Percentiles rank a stretch among this genome's conserved stretches.
Conservation (phyloP, 305 asterid species). For the Andrographis paniculata region DNA sequence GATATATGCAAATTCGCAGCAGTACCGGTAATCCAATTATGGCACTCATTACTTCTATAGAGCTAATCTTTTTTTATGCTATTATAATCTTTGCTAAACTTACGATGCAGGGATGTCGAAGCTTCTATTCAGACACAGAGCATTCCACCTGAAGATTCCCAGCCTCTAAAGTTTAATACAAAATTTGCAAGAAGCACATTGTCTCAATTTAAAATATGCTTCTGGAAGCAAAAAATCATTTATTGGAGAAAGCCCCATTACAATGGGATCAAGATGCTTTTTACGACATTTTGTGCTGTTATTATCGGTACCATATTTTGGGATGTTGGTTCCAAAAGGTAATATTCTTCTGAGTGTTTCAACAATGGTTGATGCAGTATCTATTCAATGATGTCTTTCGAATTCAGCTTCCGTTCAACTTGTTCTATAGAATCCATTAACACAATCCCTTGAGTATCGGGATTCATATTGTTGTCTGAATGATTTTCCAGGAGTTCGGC, state of each 20-base stretch:
- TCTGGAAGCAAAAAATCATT: constrained; percentile 37
- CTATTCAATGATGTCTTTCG: not conserved
- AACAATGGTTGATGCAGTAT: not conserved
- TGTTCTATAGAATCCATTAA: too few species aligned
- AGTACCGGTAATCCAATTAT: constrained; percentile 22
- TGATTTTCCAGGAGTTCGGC: constrained; percentile 4
- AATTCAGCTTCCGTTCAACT: too few species aligned
- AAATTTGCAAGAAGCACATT: constrained; percentile 22
- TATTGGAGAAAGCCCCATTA: constrained; percentile 38
- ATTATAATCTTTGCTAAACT: too few species aligned
- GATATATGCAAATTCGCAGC: constrained; percentile 26
- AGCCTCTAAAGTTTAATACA: constrained; percentile 29
- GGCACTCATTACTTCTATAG: too few species aligned
- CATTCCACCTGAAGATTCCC: constrained; percentile 22
- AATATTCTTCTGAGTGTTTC: not conserved
- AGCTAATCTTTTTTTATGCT: too few species aligned
- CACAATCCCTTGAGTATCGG: too few species aligned
- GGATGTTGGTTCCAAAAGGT: constrained; percentile 30
- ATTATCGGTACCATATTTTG: constrained; percentile 31
- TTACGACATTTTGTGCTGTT: constrained; percentile 26
- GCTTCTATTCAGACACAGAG: constrained; percentile 22
- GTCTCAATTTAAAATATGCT: constrained; percentile 29
- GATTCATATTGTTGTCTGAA: too few species aligned
- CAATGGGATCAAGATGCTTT: constrained; percentile 25
- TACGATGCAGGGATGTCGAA: too few species aligned